A percentile compares a stretch with the other conserved stretches of the same genome.
Evolutionary conservation across 148 eudicot species (phyloP).

Genomic region (Pharnaceum exiguum): DNA sequence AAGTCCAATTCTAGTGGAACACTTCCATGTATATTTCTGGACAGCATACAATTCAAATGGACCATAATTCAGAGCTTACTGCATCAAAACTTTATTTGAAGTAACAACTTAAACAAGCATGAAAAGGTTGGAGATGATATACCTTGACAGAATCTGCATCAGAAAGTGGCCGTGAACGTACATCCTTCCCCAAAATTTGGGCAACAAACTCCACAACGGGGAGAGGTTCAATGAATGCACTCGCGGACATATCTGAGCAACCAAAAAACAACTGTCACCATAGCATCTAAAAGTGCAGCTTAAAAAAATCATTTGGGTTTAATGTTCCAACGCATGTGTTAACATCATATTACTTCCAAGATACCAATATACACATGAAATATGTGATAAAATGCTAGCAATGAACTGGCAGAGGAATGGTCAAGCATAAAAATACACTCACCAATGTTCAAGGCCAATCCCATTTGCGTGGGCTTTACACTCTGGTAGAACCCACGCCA

Average conservation of each 20-base stretch:
- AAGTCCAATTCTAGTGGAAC: no score
- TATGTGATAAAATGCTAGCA: no score
- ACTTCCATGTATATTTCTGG: no score
- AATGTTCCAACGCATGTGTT: no score
- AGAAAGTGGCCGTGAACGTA: slow-evolving; percentile 53
- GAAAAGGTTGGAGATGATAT: not conserved
- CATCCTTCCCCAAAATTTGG: slow-evolving; percentile 60
- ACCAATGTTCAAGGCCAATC: slow-evolving; percentile 71
- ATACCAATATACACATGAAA: no score
- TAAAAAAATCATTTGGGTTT: not conserved
- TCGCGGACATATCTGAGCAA: slow-evolving; percentile 60
- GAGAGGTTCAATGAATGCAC: slow-evolving; percentile 75
- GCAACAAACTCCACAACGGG: slow-evolving; percentile 71
- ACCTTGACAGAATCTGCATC: slow-evolving; percentile 85
- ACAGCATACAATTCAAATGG: no score
- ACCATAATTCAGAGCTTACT: no score
- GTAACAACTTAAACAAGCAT: not conserved
- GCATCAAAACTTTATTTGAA: not conserved
- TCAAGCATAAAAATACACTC: not conserved
- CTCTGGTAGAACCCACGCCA: slow-evolving; percentile 90
- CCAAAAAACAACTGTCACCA: not conserved
- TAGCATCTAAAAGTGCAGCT: slow-evolving; percentile 1
- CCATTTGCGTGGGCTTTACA: slow-evolving; percentile 73
- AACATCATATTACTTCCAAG: no score
- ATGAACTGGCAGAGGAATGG: not conserved